Evolutionary conservation across 2,329 filamentous ascomycete species (phyloP).

Genomic region (Cercospora nicotianae): DNA sequence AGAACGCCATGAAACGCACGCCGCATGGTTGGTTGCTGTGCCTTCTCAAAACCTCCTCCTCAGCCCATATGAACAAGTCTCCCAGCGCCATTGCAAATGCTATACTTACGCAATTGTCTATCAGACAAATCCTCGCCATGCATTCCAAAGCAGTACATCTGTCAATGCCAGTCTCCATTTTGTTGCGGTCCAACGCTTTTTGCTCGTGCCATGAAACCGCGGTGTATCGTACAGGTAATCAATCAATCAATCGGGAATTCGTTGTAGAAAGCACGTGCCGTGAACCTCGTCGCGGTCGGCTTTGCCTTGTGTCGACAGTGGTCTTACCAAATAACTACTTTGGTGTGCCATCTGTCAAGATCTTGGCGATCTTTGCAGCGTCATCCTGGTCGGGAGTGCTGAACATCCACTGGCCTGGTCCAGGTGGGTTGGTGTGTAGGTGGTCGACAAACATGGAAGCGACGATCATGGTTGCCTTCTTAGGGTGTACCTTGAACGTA

Average conservation of each 20-base stretch:
- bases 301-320: neutral
- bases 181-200: neutral
- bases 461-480: conserved; percentile 25
- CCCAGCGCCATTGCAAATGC: conserved; percentile 7
- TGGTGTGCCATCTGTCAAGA: conserved; percentile 21
- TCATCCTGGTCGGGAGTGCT: conserved; percentile 16
- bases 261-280: neutral
- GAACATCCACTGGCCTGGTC: conserved; percentile 20
- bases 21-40: neutral
- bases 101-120: conserved; percentile 1
- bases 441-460: conserved; percentile 25
- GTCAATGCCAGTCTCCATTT: conserved; percentile 1
- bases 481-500: conserved; percentile 23
- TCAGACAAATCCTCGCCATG: conserved; percentile 12
- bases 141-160: neutral
- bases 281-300: neutral
- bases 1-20: neutral
- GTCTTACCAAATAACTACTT: neutral
- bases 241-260: conserved; percentile 4
- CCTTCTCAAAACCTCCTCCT: neutral
- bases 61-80: neutral
- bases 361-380: conserved; percentile 16
- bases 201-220: neutral
- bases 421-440: conserved; percentile 20
- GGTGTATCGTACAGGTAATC: conserved; percentile 11